A percentile compares a stretch with the other conserved stretches of the same genome.
Evolutionary conservation across 768 basidiomycete genomes (phyloP).

Genomic region (Tricholoma flavovirens): DNA sequence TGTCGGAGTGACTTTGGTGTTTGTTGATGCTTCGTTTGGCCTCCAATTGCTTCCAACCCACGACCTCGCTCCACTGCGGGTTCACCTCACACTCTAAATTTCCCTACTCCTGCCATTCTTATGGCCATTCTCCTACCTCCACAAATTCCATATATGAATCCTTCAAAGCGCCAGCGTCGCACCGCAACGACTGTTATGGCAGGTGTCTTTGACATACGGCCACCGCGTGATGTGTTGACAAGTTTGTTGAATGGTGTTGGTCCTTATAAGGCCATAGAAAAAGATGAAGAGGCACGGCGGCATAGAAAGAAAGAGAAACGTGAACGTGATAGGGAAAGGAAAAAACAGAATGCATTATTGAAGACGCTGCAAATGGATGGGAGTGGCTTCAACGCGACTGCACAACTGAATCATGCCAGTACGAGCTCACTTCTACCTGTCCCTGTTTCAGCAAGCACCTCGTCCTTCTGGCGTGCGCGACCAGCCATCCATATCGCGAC

Average conservation of each 20-base stretch:
- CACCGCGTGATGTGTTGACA: conserved; percentile 70
- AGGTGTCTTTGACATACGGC: conserved; percentile 64
- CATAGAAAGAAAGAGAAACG: conserved; percentile 50
- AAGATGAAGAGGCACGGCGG: conserved; percentile 50
- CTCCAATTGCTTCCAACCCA: conserved; percentile 44
- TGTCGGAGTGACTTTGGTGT: conserved; percentile 34
- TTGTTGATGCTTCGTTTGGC: conserved; percentile 44
- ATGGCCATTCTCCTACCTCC: conserved; percentile 31
- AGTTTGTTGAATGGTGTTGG: conserved; percentile 73
- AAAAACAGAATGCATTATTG: conserved; percentile 26
- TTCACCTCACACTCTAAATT: conserved; percentile 31
- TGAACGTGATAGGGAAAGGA: conserved; percentile 47
- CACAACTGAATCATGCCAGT: conserved; percentile 21
- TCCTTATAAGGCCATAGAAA: conserved; percentile 58
- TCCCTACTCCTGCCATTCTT: conserved; percentile 16
- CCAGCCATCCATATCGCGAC: conserved; percentile 70
- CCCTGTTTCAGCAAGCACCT: conserved; percentile 27
- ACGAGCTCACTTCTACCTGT: conserved; percentile 23
- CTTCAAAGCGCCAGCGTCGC: conserved; percentile 43
- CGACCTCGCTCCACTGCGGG: conserved; percentile 43
- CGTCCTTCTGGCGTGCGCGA: conserved; percentile 62
- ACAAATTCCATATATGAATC: conserved; percentile 24
- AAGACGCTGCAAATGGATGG: conserved; percentile 17
- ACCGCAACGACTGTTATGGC: conserved; percentile 74
- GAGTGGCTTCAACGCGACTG: conserved; percentile 24